Conservation (phyloP, 257 asterid species). For the Solanum pimpinellifolium region DNA sequence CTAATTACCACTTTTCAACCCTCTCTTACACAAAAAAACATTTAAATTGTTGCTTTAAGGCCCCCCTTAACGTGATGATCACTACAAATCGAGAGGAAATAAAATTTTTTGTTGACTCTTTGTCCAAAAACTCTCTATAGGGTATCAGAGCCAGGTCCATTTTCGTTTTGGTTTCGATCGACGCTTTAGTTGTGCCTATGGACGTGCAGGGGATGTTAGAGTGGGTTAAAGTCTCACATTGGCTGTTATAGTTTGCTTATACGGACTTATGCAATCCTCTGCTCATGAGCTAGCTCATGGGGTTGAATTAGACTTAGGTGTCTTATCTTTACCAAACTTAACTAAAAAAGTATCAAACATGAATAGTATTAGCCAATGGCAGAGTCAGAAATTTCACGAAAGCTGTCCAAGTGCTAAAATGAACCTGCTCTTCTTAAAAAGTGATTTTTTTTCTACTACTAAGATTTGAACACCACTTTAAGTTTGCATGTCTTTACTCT, state of each 20-base stretch:
- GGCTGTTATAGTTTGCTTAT: not conserved
- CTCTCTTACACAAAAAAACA: too few relatives aligned
- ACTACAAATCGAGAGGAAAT: too few relatives aligned
- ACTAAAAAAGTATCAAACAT: not conserved
- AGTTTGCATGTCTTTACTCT: too few relatives aligned
- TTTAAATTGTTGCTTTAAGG: too few relatives aligned
- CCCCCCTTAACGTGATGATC: too few relatives aligned
- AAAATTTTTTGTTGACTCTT: not conserved
- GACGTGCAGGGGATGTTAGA: not conserved
- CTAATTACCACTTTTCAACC: too few relatives aligned
- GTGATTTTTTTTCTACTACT: too few relatives aligned
- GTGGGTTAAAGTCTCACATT: not conserved
- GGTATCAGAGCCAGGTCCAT: too few relatives aligned
- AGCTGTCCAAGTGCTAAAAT: too few relatives aligned
- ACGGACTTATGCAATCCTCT: not conserved
- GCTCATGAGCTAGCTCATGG: not conserved
- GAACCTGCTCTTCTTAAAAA: too few relatives aligned
- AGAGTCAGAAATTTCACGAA: too few relatives aligned
- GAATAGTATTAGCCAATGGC: not conserved
- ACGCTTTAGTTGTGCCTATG: not conserved
- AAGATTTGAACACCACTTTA: too few relatives aligned
- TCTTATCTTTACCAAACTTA: not conserved
- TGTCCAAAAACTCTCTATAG: not conserved
- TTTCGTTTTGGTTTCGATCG: rapidly evolving
- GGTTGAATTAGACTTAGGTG: not conserved